Evolutionary conservation across 2,329 filamentous ascomycete species (phyloP).

Genomic region (Ophiostoma novo-ulmi): DNA sequence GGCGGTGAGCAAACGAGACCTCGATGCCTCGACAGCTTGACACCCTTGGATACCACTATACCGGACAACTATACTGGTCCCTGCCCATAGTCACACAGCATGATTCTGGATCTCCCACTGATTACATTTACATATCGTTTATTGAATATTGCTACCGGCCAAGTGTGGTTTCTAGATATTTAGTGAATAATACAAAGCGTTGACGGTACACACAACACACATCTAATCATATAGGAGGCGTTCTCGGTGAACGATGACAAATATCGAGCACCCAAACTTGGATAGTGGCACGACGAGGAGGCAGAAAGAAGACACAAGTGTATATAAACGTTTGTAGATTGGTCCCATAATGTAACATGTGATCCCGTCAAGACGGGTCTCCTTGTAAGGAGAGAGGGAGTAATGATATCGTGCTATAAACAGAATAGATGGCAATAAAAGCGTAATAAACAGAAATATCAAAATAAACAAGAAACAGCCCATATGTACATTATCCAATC

Average conservation of each 20-base stretch:
- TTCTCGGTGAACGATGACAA: not conserved
- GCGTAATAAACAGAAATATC: not conserved
- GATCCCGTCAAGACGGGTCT: conserved; percentile 6
- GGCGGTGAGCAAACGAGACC: not conserved
- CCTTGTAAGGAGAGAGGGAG: conserved; percentile 7
- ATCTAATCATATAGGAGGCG: not conserved
- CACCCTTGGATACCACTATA: not conserved
- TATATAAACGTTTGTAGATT: not conserved
- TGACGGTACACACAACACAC: not conserved
- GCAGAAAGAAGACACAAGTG: not conserved
- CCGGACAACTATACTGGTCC: not conserved
- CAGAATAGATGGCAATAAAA: not conserved
- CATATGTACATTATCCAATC: conserved; percentile 11
- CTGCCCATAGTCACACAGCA: not conserved
- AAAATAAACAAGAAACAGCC: not conserved
- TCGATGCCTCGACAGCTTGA: not conserved
- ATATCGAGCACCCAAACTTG: not conserved
- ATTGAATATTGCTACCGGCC: not conserved
- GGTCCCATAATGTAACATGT: not conserved
- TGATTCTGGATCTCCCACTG: not conserved
- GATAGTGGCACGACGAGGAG: not conserved
- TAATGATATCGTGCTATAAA: conserved; percentile 14
- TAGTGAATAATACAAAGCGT: not conserved
- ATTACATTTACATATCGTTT: not conserved
- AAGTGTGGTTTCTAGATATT: not conserved